Percentiles rank a stretch among this genome's conserved stretches.
These are phyloP conservation scores for Tolypocladium cylindrosporum DNA, from an alignment of 2,329 filamentous ascomycete species.

Conservation along the genomic window DNA sequence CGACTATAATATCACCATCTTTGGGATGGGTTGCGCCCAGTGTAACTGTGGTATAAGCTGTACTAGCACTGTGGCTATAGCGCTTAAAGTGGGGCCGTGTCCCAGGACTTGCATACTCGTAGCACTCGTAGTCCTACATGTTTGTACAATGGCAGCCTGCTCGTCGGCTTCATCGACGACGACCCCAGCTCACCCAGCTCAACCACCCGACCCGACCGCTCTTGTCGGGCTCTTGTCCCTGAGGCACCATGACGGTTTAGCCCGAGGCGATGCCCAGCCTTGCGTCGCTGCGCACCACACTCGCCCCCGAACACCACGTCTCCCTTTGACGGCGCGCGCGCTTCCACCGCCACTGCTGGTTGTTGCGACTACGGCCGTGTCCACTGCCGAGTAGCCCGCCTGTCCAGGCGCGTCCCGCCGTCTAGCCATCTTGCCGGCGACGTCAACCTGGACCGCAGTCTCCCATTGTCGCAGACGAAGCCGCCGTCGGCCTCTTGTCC, in stretches of 20 bases:
- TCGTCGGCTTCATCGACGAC: neutral
- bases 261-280: neutral
- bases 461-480: neutral
- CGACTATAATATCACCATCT: no score
- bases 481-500: neutral
- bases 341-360: neutral
- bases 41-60: no score
- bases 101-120: no score
- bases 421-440: neutral
- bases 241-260: neutral
- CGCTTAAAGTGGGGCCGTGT: no score
- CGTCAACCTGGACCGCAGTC: neutral
- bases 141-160: neutral
- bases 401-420: neutral
- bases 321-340: neutral
- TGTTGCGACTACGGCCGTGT: neutral
- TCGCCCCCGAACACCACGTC: neutral
- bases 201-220: neutral
- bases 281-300: neutral
- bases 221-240: no score
- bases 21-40: no score
- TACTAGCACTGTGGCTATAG: no score
- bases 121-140: no score
- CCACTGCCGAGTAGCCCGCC: neutral
- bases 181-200: neutral